Percentiles rank a stretch among this genome's conserved stretches.
These are phyloP conservation scores for Fusarium marasasianum DNA, from an alignment of 2,329 filamentous ascomycete species.

Conservation along the genomic window DNA sequence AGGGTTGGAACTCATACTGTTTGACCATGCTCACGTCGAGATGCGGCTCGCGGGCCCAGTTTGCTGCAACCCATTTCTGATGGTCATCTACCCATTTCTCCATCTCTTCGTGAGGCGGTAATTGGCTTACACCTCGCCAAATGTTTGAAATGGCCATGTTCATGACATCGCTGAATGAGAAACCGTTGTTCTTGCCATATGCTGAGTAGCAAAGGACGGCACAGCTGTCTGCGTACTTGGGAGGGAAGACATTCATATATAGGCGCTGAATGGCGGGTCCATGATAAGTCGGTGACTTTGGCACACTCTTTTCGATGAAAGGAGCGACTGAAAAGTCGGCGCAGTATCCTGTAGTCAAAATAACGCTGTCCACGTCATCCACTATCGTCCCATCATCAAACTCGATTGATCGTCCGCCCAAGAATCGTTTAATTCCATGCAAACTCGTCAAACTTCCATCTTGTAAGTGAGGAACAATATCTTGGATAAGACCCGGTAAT, in stretches of 20 bases:
- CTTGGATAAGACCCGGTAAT: constrained; percentile 12
- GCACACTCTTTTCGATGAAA: background rate
- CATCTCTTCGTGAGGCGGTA: background rate
- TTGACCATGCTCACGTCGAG: constrained; percentile 37
- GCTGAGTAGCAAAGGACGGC: constrained; percentile 24
- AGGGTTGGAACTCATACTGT: constrained; percentile 48
- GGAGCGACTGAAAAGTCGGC: constrained; percentile 16
- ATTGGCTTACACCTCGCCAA: constrained; percentile 12
- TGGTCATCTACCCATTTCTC: constrained; percentile 24
- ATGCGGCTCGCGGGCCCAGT: constrained; percentile 6
- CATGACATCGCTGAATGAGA: constrained; percentile 29
- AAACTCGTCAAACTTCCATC: constrained; percentile 16
- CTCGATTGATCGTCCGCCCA: constrained; percentile 15
- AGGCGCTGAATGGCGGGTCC: constrained; percentile 4
- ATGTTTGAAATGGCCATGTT: constrained; percentile 26
- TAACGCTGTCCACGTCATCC: constrained; percentile 6
- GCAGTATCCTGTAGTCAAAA: constrained; percentile 12
- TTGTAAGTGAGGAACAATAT: constrained; percentile 4
- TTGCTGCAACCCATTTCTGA: constrained; percentile 11
- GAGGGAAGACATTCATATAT: constrained; percentile 22
- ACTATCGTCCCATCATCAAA: constrained; percentile 23
- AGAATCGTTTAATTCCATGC: background rate
- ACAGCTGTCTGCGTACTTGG: constrained; percentile 17
- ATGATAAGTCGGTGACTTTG: background rate
- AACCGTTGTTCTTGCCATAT: constrained; percentile 22